These are phyloP conservation scores for Chimonanthus praecox DNA, from an alignment of 164 flowering plant genomes.

Conservation along the genomic window DNA sequence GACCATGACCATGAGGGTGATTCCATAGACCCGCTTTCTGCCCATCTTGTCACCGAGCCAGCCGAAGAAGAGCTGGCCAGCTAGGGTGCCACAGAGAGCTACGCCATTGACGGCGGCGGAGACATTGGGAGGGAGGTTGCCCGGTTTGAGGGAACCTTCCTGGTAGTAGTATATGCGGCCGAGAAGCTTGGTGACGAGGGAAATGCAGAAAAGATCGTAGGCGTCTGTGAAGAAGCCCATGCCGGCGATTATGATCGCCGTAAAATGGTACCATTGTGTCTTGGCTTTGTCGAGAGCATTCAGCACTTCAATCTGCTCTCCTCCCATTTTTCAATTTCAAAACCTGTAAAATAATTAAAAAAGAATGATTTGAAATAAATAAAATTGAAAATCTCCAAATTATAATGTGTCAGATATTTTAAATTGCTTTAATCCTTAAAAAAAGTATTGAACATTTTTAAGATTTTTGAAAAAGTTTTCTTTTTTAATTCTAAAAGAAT, in stretches of 20 bases:
- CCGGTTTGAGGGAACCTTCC: conserved; percentile 49
- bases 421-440: too few relatives aligned
- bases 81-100: conserved; percentile 70
- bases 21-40: conserved; percentile 72
- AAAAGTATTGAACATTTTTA: too few relatives aligned
- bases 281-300: conserved; percentile 16
- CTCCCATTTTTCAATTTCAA: background rate
- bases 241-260: conserved; percentile 20
- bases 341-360: too few relatives aligned
- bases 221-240: conserved; percentile 24
- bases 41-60: conserved; percentile 92
- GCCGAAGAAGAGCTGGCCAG: conserved; percentile 82
- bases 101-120: conserved; percentile 81
- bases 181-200: conserved; percentile 52
- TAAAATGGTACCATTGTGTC: conserved; percentile 23
- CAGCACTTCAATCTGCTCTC: conserved; percentile 6
- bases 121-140: conserved; percentile 65
- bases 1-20: conserved; percentile 74
- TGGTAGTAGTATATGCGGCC: conserved; percentile 75
- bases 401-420: too few relatives aligned
- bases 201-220: conserved; percentile 17
- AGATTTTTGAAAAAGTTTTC: too few relatives aligned
- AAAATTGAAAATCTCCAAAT: too few relatives aligned
- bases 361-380: too few relatives aligned
- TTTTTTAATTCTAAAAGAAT: too few relatives aligned